A percentile compares a stretch with the other conserved stretches of the same genome.
Conservation (phyloP, 257 asterid genomes). For the Echites panduratus region DNA sequence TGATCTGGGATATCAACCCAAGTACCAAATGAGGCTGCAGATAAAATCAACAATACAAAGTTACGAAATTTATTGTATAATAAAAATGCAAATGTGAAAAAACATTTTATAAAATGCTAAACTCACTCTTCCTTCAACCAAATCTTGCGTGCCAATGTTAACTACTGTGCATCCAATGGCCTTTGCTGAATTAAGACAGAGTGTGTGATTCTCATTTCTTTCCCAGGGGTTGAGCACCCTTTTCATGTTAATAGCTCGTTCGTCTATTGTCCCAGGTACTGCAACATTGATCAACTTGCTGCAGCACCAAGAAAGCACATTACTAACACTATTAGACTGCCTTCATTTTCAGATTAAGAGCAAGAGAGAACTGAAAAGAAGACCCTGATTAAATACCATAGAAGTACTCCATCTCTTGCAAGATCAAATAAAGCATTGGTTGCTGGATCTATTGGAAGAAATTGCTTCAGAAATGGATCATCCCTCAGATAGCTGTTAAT, state of each 20-base stretch:
- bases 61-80: background rate
- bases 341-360: slow-evolving; percentile 11
- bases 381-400: slow-evolving; percentile 53
- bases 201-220: slow-evolving; percentile 91
- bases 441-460: slow-evolving; percentile 79
- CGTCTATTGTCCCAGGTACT: slow-evolving; percentile 86
- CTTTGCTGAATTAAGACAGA: slow-evolving; percentile 94
- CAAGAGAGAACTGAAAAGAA: slow-evolving; percentile 18
- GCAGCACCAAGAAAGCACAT: slow-evolving; percentile 21
- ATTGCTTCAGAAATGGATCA: slow-evolving; percentile 84
- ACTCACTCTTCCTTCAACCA: slow-evolving; percentile 96
- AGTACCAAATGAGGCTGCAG: slow-evolving; percentile 95
- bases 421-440: slow-evolving; percentile 74
- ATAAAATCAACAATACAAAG: slow-evolving; percentile 10
- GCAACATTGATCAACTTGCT: slow-evolving; percentile 97
- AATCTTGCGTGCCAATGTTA: slow-evolving; percentile 88
- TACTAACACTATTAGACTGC: slow-evolving; percentile 9
- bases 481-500: slow-evolving; percentile 93
- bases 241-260: slow-evolving; percentile 85
- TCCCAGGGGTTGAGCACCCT: slow-evolving; percentile 91
- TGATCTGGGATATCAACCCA: slow-evolving; percentile 92
- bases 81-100: slow-evolving; percentile 3
- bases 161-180: slow-evolving; percentile 98
- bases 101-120: slow-evolving; percentile 18
- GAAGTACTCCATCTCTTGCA: slow-evolving; percentile 85